A percentile compares a stretch with the other conserved stretches of the same genome.
Evolutionary conservation across 345 rosid genomes (phyloP).

Genomic region (Passiflora organensis): DNA sequence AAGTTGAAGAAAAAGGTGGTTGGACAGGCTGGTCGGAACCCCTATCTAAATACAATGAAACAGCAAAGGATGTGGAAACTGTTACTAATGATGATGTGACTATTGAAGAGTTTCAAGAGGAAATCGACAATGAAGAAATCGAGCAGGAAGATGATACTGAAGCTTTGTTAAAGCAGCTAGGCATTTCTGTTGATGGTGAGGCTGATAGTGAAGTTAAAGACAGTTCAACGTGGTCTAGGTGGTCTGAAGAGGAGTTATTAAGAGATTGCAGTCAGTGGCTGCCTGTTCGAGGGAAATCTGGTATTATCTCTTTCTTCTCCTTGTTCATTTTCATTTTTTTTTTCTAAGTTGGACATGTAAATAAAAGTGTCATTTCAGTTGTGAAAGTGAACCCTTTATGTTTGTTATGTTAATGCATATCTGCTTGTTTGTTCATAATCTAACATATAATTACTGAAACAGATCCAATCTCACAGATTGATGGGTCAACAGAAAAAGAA

Average conservation of each 20-base stretch:
- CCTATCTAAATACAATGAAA: slow-evolving; percentile 36
- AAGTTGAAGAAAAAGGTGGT: slow-evolving; percentile 67
- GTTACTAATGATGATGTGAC: slow-evolving; percentile 21
- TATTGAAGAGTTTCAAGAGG: slow-evolving; percentile 35
- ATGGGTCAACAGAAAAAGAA: slow-evolving; percentile 42
- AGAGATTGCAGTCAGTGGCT: slow-evolving; percentile 82
- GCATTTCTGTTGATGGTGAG: slow-evolving; percentile 64
- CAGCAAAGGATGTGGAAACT: slow-evolving; percentile 33
- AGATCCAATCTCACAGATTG: slow-evolving; percentile 38
- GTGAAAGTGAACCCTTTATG: too few relatives aligned
- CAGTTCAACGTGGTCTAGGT: slow-evolving; percentile 73
- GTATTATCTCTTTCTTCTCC: slow-evolving; percentile 35
- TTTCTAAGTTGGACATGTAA: not conserved
- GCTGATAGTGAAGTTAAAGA: slow-evolving; percentile 65
- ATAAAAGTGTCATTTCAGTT: too few relatives aligned
- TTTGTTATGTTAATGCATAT: too few relatives aligned
- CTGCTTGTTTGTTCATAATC: not conserved
- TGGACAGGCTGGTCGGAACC: slow-evolving; percentile 98
- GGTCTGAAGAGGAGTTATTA: slow-evolving; percentile 75
- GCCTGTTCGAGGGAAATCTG: slow-evolving; percentile 62
- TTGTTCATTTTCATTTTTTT: slow-evolving; percentile 3
- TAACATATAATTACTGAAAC: slow-evolving; percentile 8
- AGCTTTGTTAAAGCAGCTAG: slow-evolving; percentile 72
- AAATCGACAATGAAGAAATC: slow-evolving; percentile 42
- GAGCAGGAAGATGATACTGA: slow-evolving; percentile 79